Evolutionary conservation across 768 basidiomycete species (phyloP), one percentile per base, ranked within the genome.

Genomic region (Russula dissimulans): DNA sequence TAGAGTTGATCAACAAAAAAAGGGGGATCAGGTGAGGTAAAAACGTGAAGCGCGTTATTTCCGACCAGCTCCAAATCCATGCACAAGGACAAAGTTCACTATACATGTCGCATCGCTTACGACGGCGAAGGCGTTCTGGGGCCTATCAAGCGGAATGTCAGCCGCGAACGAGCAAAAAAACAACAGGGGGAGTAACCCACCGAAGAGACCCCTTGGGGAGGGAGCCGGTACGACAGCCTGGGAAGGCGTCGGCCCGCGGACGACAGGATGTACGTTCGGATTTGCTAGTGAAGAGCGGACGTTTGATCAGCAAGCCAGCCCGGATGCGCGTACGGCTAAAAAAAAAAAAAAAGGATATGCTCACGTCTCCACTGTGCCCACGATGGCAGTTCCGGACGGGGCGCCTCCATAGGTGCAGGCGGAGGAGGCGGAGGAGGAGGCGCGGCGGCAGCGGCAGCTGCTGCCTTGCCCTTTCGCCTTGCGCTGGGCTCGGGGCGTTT

Each of bases 361-460:
- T 55, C 69, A 91, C 89, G 89, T 76, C 84, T 78, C 89, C 89
- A 91, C 66, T 90, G 87, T 0, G 89, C 82, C 89, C 89, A 91
- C 1, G 89, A 81, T n/a, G 88, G 87, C 32, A 82, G 18, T 39
- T 79, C 78, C 0, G 79, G 77, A 66, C 81, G 79, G 0, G 81
- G 75, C 11, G 62, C 58, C 26, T 63, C 62, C 39, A 65, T 54
- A 22, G 56, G 52, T 11, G 57, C 31, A 0, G 76, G 72, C 31
- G 75, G 76, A 31, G 76, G 73, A 1, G 78, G 74, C 0, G 68
- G 69, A 0, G 76, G 76, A 17, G 74, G 76, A 12, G 75, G 69
- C 5, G 75, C 73, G 0, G 75, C 69, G 11, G 71, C 70, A 0
- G 75, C 74, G 0, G 75, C 69, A 10, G 71, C 70, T 0, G 75